phyloP scores from a whole-genome alignment of 2,329 filamentous ascomycete species.

The Alternaria alternata region DNA sequence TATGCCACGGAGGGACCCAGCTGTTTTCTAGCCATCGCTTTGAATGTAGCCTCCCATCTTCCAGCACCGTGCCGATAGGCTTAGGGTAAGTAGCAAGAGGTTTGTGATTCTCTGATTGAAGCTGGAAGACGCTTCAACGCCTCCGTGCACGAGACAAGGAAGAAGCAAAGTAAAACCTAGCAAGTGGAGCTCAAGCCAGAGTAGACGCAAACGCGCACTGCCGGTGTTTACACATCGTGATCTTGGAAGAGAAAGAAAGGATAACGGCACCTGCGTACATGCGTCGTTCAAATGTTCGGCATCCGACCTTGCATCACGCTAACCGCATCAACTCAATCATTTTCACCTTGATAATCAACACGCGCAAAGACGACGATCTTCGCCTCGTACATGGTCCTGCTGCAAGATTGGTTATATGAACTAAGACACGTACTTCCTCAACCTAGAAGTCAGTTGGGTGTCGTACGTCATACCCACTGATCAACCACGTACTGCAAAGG shows the following conservation, averaged over 20 bases:
- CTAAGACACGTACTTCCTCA: background rate
- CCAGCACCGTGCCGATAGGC: no score
- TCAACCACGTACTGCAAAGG: background rate
- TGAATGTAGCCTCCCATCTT: background rate
- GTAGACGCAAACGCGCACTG: background rate
- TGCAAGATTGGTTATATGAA: background rate
- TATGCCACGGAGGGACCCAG: background rate
- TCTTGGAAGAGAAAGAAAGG: background rate
- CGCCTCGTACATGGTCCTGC: background rate
- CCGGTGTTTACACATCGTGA: background rate
- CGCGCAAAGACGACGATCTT: background rate
- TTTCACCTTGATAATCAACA: conserved; percentile 2
- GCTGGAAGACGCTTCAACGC: background rate
- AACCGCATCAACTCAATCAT: background rate
- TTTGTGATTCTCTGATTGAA: background rate
- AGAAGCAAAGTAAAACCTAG: background rate
- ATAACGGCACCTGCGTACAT: background rate
- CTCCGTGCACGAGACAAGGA: background rate
- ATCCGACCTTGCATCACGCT: background rate
- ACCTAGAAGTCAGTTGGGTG: background rate
- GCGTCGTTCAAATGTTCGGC: background rate
- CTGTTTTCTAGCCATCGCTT: background rate
- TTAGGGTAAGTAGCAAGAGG: background rate
- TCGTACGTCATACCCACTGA: background rate
- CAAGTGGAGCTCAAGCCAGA: background rate